phyloP scores from a whole-genome alignment of 208 protist species.

The Trypanosoma brucei region DNA sequence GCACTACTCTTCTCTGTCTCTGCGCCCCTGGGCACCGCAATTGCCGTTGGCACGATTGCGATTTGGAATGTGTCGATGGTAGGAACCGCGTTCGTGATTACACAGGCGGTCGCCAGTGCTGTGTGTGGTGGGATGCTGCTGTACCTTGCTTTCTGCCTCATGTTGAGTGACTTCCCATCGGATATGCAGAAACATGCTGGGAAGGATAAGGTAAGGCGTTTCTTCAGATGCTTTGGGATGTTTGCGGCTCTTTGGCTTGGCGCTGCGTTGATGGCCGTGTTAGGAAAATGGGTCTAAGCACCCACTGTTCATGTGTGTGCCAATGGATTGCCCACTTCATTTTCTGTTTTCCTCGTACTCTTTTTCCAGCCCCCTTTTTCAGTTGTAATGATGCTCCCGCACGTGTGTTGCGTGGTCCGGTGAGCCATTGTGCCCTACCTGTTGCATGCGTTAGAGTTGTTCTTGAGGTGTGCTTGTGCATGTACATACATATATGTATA shows the following conservation, averaged over 20 bases:
- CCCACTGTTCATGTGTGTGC: neutral
- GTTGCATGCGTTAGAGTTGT: neutral
- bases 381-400: neutral
- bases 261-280: constrained; percentile 24
- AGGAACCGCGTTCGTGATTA: constrained; percentile 30
- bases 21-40: constrained; percentile 35
- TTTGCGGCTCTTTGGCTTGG: constrained; percentile 30
- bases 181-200: constrained; percentile 26
- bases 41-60: constrained; percentile 28
- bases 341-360: constrained; percentile 13
- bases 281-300: constrained; percentile 10
- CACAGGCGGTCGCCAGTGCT: constrained; percentile 39
- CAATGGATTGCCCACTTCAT: constrained; percentile 6
- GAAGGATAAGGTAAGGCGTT: neutral
- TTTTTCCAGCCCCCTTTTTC: neutral
- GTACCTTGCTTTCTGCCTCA: constrained; percentile 45
- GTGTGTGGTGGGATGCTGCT: constrained; percentile 58
- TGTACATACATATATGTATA: too few species aligned
- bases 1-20: constrained; percentile 44
- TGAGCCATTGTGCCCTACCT: neutral
- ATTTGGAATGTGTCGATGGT: constrained; percentile 22
- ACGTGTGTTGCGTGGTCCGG: neutral
- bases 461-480: neutral
- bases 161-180: constrained; percentile 49
- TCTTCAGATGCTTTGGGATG: constrained; percentile 26